These are phyloP conservation scores for Fusarium marasasianum DNA, from an alignment of 2,329 filamentous ascomycete genomes.

Conservation along the genomic window DNA sequence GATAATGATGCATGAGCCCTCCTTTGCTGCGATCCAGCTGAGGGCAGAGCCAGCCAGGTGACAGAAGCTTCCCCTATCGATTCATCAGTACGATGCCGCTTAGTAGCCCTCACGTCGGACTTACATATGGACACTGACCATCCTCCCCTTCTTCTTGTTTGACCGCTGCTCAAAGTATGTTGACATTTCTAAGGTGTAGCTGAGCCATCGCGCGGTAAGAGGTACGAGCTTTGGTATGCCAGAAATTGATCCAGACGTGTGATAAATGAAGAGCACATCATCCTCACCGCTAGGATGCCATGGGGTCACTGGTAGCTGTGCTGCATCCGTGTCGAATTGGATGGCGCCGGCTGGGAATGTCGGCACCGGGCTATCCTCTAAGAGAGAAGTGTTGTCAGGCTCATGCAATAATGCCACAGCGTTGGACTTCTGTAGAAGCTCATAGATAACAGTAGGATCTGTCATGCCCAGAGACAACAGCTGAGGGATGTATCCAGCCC, in stretches of 20 bases:
- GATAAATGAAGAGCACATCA: conserved; percentile 18
- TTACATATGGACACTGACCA: not conserved
- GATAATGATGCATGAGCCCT: conserved; percentile 23
- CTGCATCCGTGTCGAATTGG: not conserved
- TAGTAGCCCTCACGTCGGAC: rapidly evolving
- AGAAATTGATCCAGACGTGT: conserved; percentile 38
- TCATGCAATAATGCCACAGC: conserved; percentile 29
- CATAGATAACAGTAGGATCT: conserved; percentile 22
- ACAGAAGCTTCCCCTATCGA: conserved; percentile 27
- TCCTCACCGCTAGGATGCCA: not conserved
- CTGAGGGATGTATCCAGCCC: conserved; percentile 37
- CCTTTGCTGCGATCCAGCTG: not conserved
- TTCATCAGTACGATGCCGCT: not conserved
- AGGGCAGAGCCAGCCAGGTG: conserved; percentile 14
- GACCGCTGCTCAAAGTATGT: not conserved
- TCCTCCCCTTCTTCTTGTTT: not conserved
- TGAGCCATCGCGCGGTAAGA: conserved; percentile 24
- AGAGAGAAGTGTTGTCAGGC: not conserved
- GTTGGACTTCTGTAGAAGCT: conserved; percentile 9
- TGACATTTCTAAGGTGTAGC: not conserved
- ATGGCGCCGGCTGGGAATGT: not conserved
- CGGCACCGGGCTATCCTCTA: conserved; percentile 9
- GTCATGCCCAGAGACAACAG: conserved; percentile 29
- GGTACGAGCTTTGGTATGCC: conserved; percentile 38
- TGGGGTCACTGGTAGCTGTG: not conserved